A percentile compares a stretch with the other conserved stretches of the same genome.
Conservation (phyloP, 306 rosid species). For the Canavalia ensiformis region DNA sequence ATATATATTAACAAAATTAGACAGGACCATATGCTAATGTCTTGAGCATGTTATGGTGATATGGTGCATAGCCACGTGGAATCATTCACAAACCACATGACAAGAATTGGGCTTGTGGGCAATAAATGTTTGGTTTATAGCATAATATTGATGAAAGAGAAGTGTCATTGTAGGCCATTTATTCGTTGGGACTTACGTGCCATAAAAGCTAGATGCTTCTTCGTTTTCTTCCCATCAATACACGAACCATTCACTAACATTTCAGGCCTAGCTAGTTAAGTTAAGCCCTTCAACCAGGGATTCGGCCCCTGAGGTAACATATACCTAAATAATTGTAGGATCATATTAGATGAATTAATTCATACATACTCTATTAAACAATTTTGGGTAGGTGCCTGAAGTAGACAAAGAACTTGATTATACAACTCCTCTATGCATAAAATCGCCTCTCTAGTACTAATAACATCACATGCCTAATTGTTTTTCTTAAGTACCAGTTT, state of each 20-base stretch:
- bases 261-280: slow-evolving; percentile 41
- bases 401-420: slow-evolving; percentile 9
- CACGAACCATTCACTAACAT: not conserved
- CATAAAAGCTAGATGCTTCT: slow-evolving; percentile 19
- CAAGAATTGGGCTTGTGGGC: slow-evolving; percentile 23
- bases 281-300: slow-evolving; percentile 2
- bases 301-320: not conserved
- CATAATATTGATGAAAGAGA: slow-evolving; percentile 4
- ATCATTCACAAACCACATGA: slow-evolving; percentile 28
- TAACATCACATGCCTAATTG: not conserved
- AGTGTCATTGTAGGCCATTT: slow-evolving; percentile 34
- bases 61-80: slow-evolving; percentile 47
- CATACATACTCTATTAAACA: not conserved
- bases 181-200: slow-evolving; percentile 18
- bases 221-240: slow-evolving; percentile 29
- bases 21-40: slow-evolving; percentile 41
- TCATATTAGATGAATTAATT: not conserved
- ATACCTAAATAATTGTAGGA: slow-evolving; percentile 9
- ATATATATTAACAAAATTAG: slow-evolving; percentile 22
- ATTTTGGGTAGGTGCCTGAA: slow-evolving; percentile 35
- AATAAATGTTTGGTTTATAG: not conserved
- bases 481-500: not conserved
- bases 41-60: slow-evolving; percentile 31
- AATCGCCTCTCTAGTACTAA: not conserved
- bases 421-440: not conserved